Conservation (phyloP, 1,139 yeast species). For the Geotrichum australiense region DNA sequence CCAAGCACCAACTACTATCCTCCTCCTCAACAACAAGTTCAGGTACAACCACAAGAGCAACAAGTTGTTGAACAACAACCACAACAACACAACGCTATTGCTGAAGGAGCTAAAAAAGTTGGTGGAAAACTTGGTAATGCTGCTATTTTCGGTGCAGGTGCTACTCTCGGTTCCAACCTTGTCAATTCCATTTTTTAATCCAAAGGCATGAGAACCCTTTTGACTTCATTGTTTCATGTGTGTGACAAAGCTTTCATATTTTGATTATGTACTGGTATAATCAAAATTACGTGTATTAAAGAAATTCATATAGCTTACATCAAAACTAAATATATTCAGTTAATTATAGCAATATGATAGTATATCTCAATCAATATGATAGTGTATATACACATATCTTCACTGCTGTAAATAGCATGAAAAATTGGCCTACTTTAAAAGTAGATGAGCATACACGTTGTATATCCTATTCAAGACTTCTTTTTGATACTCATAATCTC, state of each 20-base stretch:
- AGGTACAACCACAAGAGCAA: conserved; percentile 15
- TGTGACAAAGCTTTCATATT: too few relatives aligned
- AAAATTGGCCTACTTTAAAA: background rate
- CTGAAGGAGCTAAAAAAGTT: conserved; percentile 50
- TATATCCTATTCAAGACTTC: conserved; percentile 12
- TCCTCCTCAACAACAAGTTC: conserved; percentile 17
- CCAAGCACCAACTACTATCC: conserved; percentile 15
- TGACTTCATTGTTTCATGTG: too few relatives aligned
- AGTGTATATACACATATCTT: too few relatives aligned
- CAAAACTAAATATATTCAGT: too few relatives aligned
- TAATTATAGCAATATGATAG: too few relatives aligned
- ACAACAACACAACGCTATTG: conserved; percentile 19
- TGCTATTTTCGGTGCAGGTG: conserved; percentile 95
- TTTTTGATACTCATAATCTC: conserved; percentile 8
- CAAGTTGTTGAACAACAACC: conserved; percentile 17
- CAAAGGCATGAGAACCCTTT: too few relatives aligned
- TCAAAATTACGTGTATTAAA: too few relatives aligned
- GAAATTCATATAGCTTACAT: too few relatives aligned
- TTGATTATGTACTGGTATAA: too few relatives aligned
- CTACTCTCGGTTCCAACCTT: conserved; percentile 81
- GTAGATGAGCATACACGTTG: conserved; percentile 9
- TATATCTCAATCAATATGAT: too few relatives aligned
- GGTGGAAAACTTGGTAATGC: conserved; percentile 88
- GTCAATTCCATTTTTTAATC: conserved; percentile 71
- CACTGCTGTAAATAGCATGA: too few relatives aligned